Evolutionary conservation across 2,329 filamentous ascomycete genomes (phyloP), one percentile per base, ranked within the genome.

Genomic region (Beauveria medogensis): DNA sequence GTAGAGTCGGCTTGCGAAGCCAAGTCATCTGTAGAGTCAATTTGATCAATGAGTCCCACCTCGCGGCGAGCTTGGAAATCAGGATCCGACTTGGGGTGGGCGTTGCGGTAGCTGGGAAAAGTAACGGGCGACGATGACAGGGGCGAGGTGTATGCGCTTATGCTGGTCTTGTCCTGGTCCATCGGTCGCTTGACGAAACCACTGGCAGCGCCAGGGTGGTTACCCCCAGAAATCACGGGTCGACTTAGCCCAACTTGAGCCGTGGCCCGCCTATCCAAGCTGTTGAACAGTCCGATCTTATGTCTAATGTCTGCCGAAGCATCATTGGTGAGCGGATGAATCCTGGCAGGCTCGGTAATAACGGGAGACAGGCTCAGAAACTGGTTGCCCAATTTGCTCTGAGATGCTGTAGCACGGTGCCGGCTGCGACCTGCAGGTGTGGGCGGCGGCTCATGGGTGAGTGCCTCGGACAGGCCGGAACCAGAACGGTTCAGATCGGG

Each of bases 171-270:
- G 12, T 53, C 48, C 16, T 62, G 61, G 24, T 62, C 60, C 12
- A 55, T 18, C 16, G 55, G 30, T 18, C 48, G 48, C 48, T 43
- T 57, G 28, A 46, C 26, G 2, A 57, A 47, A 30, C 34, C 12
- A 60, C 26, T 53, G 28, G 57, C 62, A 5, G 30, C 26, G 9
- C 53, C 54, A 71, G 70, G 75, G 67, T 78, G 85, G 65, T 78
- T 79, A 70, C 70, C 85, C 61, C 88, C 89, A 3, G 86, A 80
- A 1, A 82, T 88, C 24, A 81, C 75, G 1, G 85, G 79, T 4
- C 80, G 83, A 69, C 81, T 89, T 28, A 91, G 67, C 4, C 82
- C 83, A 2, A 91, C 78, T 64, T 83, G 85, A 1, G 89, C 79
- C 46, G 81, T 80, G 2, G 82, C 82, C 63, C 88, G 86, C 65